A percentile compares a stretch with the other conserved stretches of the same genome.
These are phyloP conservation scores for Malus domestica DNA, from an alignment of 306 rosid genomes.

Conservation along the genomic window DNA sequence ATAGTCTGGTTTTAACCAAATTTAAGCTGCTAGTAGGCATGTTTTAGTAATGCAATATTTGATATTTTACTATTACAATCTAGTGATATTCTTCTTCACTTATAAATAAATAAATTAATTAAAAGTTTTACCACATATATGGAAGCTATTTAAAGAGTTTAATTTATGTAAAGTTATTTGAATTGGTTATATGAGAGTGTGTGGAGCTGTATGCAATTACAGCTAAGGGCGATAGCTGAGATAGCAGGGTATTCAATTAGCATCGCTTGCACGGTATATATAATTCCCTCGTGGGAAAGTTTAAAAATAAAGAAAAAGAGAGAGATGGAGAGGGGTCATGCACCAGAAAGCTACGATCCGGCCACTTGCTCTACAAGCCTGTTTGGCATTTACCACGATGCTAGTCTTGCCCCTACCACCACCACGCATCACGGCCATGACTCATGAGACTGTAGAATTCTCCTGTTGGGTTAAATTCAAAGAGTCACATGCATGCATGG, in stretches of 20 bases:
- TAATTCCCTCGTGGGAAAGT: background rate
- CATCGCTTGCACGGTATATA: background rate
- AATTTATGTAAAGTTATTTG: background rate
- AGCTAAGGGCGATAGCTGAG: background rate
- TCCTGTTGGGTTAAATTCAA: background rate
- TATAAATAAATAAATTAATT: no score
- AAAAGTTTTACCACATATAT: no score
- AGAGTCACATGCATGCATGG: background rate
- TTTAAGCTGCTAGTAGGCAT: background rate
- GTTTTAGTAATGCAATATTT: background rate
- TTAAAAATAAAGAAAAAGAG: background rate
- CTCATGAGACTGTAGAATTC: background rate
- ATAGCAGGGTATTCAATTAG: background rate
- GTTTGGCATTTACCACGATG: constrained; percentile 20
- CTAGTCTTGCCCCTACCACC: background rate
- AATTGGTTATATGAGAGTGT: background rate
- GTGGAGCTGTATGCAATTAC: background rate
- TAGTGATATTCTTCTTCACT: no score
- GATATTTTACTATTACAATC: no score
- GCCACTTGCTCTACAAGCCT: constrained; percentile 10
- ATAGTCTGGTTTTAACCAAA: background rate
- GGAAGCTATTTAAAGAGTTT: background rate
- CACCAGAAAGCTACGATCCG: constrained; percentile 10
- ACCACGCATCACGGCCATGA: background rate
- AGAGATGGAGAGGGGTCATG: background rate